These are phyloP conservation scores for Gracilaria gracilis DNA, from an alignment of 23 red algal genomes.

Conservation along the genomic window DNA sequence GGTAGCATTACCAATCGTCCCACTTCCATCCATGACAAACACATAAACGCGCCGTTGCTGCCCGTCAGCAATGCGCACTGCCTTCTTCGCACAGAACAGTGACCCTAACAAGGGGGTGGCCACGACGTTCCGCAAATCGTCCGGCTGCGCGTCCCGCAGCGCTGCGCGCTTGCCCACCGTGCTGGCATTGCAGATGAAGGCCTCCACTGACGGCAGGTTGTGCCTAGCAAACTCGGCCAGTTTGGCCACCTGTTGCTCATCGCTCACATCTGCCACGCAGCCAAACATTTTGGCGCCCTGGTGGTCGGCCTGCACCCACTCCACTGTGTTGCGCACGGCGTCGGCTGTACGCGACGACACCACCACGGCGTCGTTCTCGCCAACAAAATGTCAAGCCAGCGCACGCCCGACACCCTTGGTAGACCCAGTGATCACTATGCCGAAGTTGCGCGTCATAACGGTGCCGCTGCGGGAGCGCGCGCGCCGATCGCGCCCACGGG, in stretches of 20 bases:
- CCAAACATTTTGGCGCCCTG: slow-evolving; percentile 43
- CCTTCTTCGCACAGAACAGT: slow-evolving; percentile 65
- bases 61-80: slow-evolving; percentile 25
- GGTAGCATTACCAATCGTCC: slow-evolving; percentile 64
- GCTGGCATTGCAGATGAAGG: slow-evolving; percentile 88
- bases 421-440: slow-evolving; percentile 72
- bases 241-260: slow-evolving; percentile 38
- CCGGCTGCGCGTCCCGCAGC: slow-evolving; percentile 22
- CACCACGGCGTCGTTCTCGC: slow-evolving; percentile 62
- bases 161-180: slow-evolving; percentile 55
- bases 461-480: neutral
- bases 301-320: neutral
- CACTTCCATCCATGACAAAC: slow-evolving; percentile 82
- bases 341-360: slow-evolving; percentile 59
- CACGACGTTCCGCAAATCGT: slow-evolving; percentile 48
- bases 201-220: slow-evolving; percentile 44
- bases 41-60: slow-evolving; percentile 47
- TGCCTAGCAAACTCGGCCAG: slow-evolving; percentile 40
- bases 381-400: slow-evolving; percentile 59
- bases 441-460: neutral
- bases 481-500: neutral
- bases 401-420: slow-evolving; percentile 70
- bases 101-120: slow-evolving; percentile 76
- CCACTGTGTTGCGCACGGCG: slow-evolving; percentile 25
- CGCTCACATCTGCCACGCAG: slow-evolving; percentile 64